Evolutionary conservation across 148 eudicot genomes (phyloP), one percentile per base, ranked within the genome.

Genomic region (Vaccinium darrowii): DNA sequence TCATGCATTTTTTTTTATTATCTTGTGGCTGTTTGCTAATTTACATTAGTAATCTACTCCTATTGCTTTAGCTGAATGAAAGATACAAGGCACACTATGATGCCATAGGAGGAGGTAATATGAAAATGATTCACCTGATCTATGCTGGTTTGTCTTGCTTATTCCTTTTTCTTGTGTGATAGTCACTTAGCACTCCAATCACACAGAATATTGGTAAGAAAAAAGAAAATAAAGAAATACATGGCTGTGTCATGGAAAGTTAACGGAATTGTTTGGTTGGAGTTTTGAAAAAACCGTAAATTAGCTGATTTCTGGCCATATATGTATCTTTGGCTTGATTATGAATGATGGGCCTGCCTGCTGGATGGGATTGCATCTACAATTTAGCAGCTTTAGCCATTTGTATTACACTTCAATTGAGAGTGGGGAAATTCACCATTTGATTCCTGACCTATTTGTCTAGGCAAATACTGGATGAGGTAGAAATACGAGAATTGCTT

Each of bases 381-480:
- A 52, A 15, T 77, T 77, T 50, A 58, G 9, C 8, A 18, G 63
- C 63, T 58, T 58, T 58, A 4, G 58, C 16, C 80, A 77, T n/a
- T 36, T 15, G 5, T 50, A 3, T n/a, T 52, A 51, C 21, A 43
- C 81, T 51, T 76, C 19, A 76, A 76, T 50, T n/a, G 30, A n/a
- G 79, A 1, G 30, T 50, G 30, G 57, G 56, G 79, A 8, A 76
- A 21, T 8, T 76, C 56, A 81, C 4, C 56, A 49, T 74, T 30
- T 73, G 8, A 80, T 85, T 39, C 27, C 27, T 83, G 27, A 54
- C 47, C 18, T 25, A 39, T 81, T 23, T 74, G 60, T 69, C 21
- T 88, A 97, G 99, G 90, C 98, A 92, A 92, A 87, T 88, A 75
- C 84, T 97, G 86, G 98, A 94, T 86, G 98, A 97, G 89, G 97